These are phyloP conservation scores for Carnegiea gigantea DNA, from an alignment of 179 eudicot species.

Conservation along the genomic window DNA sequence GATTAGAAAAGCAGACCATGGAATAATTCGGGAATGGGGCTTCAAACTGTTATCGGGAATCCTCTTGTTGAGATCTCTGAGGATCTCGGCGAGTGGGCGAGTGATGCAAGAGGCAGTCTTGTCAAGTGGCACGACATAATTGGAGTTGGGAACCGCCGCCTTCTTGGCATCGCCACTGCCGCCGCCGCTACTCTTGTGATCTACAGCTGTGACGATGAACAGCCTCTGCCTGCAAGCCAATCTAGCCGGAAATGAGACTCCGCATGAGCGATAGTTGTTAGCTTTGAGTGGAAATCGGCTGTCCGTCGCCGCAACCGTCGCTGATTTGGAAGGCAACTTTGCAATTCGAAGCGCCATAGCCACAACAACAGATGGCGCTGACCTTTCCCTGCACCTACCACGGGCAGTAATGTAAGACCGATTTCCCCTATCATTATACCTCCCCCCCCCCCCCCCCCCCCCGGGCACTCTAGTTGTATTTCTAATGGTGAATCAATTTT, in stretches of 20 bases:
- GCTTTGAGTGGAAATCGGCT: constrained; percentile 6
- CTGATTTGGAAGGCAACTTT: constrained; percentile 13
- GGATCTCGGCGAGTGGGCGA: constrained; percentile 84
- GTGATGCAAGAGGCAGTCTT: constrained; percentile 59
- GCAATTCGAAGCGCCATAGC: constrained; percentile 36
- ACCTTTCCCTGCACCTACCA: constrained; percentile 26
- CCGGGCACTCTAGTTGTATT: no score
- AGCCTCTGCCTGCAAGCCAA: constrained; percentile 2
- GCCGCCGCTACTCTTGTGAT: constrained; percentile 29
- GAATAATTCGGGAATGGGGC: constrained; percentile 51
- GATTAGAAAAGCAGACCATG: constrained; percentile 43
- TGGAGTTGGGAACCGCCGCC: constrained; percentile 52
- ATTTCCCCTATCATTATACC: background rate
- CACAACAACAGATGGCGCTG: constrained; percentile 10
- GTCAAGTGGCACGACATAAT: constrained; percentile 88
- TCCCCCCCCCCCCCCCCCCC: no score
- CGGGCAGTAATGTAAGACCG: background rate
- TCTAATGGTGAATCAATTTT: no score
- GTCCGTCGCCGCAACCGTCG: background rate
- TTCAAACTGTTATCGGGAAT: constrained; percentile 71
- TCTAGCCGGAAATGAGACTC: background rate
- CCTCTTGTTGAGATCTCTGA: constrained; percentile 87
- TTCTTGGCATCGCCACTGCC: constrained; percentile 33
- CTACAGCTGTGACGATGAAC: constrained; percentile 33
- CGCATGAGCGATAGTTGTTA: background rate